Percentiles rank a stretch among this genome's conserved stretches.
These are phyloP conservation scores for Kwoniella shandongensis DNA, from an alignment of 768 basidiomycete genomes.

Conservation along the genomic window DNA sequence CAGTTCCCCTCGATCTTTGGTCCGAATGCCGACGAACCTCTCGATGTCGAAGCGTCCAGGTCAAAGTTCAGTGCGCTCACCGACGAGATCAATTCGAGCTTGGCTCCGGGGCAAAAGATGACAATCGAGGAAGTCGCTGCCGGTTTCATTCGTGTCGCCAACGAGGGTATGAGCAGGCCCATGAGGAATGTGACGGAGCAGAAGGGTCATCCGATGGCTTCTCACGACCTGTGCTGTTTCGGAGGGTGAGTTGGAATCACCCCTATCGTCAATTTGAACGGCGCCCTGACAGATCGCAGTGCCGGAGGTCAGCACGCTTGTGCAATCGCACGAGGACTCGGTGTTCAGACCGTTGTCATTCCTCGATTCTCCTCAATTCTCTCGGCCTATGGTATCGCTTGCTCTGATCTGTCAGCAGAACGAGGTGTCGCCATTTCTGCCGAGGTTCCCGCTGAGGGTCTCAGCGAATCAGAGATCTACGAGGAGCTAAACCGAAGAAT, in stretches of 20 bases:
- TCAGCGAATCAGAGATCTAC: constrained; percentile 31
- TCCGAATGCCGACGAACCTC: constrained; percentile 75
- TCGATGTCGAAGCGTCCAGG: constrained; percentile 72
- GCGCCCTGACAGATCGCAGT: too few relatives aligned
- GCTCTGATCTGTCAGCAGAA: constrained; percentile 62
- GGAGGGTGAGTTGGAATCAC: constrained; percentile 67
- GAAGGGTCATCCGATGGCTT: constrained; percentile 28
- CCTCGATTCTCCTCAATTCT: constrained; percentile 90
- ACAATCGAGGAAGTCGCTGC: constrained; percentile 85
- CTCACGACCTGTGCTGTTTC: constrained; percentile 58
- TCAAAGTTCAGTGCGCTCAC: constrained; percentile 68
- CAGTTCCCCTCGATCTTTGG: constrained; percentile 82
- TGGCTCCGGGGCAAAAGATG: constrained; percentile 57
- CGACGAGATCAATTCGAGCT: constrained; percentile 69
- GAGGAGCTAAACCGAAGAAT: constrained; percentile 22
- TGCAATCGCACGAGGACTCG: constrained; percentile 38
- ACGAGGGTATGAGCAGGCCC: constrained; percentile 80
- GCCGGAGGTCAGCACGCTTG: constrained; percentile 53
- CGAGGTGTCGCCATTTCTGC: constrained; percentile 31
- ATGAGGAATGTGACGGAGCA: constrained; percentile 31
- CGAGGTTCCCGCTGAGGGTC: constrained; percentile 52
- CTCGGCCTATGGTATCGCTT: constrained; percentile 89
- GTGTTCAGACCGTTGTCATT: constrained; percentile 53
- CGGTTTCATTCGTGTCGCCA: constrained; percentile 93
- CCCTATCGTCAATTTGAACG: constrained; percentile 81